Evolutionary conservation across 495 filamentous ascomycete species (phyloP), one percentile per base, ranked within the genome.

Genomic region (Penicillium psychrofluorescens): DNA sequence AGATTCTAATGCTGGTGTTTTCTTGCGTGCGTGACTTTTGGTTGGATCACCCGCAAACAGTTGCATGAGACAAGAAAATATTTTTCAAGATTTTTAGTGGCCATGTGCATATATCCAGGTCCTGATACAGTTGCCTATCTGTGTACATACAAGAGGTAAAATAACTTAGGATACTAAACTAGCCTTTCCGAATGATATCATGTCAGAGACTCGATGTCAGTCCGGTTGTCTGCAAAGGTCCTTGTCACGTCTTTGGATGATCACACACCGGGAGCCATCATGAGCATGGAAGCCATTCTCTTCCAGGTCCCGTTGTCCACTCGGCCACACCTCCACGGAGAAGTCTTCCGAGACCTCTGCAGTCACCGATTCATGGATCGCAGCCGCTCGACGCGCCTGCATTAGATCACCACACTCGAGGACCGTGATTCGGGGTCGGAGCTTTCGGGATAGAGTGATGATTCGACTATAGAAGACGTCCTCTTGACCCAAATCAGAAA

Each of bases 401-500:
- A 14, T 33, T 11, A 45, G 44, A 46, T 61, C 59, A 12, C 67
- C 69, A 44, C 65, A 69, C 36, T 72, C 69, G 6, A 72, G 43
- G 2, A 72, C 56, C 1, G 55, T 54, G 8, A 71, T 29, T 29
- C 54, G 60, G 4, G 58, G 48, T 13, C 29, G 36, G 15, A 61
- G 29, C 31, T 46, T 46, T 7, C 52, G 35, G 9, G 58, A 46
- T 11, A 68, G 30, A 1, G 33, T 29, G 8, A 66, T 44, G 30
- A 72, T 63, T 9, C 46, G 55, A 30, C 52, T 36, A 38, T 70
- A 73, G 44, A 73, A 73, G 8, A 64, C 45, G 51, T 73, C 69
- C 39, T 68, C 69, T 22, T 6, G 22, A 22, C 22, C 22, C 22
- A 4, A 22, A 22, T 22, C 22, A 22, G 22, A 6, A 40, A 52